Evolutionary conservation across 2,329 filamentous ascomycete species (phyloP), one percentile per base, ranked within the genome.

Genomic region (Furcasterigmium sp.): DNA sequence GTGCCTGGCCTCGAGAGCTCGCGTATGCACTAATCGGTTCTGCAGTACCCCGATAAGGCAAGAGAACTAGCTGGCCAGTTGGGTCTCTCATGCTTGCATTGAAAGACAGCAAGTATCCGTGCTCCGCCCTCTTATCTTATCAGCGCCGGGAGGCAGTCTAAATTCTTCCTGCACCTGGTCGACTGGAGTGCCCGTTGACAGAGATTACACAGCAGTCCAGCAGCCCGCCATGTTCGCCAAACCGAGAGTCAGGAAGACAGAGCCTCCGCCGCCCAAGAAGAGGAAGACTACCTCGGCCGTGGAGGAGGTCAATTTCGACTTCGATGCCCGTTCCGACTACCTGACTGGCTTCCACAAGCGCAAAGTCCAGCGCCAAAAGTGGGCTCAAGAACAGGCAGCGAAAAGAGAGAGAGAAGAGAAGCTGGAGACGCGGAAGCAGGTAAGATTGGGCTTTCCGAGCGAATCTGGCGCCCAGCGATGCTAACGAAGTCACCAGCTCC

Each of bases 341-440:
- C 75, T 98, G 45, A 96, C 90, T 0, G 93, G 93, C 3, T 98
- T 98, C 67, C 91, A 91, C 72, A 98, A 97, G 75, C 85, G 93
- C 64, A 97, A 96, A 65, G 69, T 87, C 42, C 85, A 89, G 62
- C 79, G 93, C 29, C 82, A 84, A 52, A 94, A 95, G 69, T 74
- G 84, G 63, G 91, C 91, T 2, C 86, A 93, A 58, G 89, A 93
- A 53, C 75, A 85, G 53, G 87, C 88, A 4, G 82, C 80, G 37
- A 85, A 88, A 64, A 82, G 78, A 59, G 89, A 84, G 38, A 81
- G 84, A 39, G 79, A 90, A 56, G 91, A 95, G 61, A 87, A 77
- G 59, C 76, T 91, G 45, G 70, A 77, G 45, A 71, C 85, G 44
- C 75, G 91, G 54, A 86, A 83, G 62, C 84, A 89, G 79, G 91